Evolutionary conservation across 805 yeast genomes (phyloP).

Genomic region (Wickerhamomyces mucosus): DNA sequence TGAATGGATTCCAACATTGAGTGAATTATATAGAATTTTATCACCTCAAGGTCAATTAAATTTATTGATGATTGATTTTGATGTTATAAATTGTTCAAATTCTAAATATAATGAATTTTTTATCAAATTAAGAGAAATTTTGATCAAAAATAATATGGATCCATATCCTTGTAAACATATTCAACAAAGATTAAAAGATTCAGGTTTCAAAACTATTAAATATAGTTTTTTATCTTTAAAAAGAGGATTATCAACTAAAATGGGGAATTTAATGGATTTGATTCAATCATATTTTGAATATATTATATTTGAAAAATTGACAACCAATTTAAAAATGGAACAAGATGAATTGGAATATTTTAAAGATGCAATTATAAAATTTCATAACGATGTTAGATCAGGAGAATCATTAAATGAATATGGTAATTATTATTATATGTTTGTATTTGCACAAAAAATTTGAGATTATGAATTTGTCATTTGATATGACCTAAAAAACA

Average conservation of each 20-base stretch:
- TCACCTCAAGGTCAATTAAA: constrained; percentile 11
- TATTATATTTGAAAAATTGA: constrained; percentile 10
- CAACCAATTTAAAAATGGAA: constrained; percentile 5
- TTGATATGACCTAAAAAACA: no score
- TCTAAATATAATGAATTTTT: constrained; percentile 8
- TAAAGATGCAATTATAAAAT: constrained; percentile 11
- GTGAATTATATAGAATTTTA: constrained; percentile 13
- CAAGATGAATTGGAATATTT: constrained; percentile 11
- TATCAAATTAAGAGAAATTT: constrained; percentile 4
- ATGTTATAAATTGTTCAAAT: constrained; percentile 13
- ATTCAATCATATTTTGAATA: constrained; percentile 14
- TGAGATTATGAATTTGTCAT: no score
- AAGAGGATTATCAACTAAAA: constrained; percentile 12
- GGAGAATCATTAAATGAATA: constrained; percentile 13
- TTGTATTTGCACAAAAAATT: constrained; percentile 14
- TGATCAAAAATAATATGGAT: constrained; percentile 13
- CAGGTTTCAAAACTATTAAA: constrained; percentile 14
- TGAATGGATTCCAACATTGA: constrained; percentile 16
- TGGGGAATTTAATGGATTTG: constrained; percentile 18
- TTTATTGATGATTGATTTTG: constrained; percentile 15
- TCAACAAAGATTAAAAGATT: constrained; percentile 9
- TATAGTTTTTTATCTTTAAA: constrained; percentile 15
- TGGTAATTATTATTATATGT: constrained; percentile 19
- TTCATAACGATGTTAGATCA: constrained; percentile 11
- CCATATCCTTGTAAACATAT: constrained; percentile 18